Evolutionary conservation across 2,329 filamentous ascomycete genomes (phyloP).

Genomic region (Tolypocladium capitatum): DNA sequence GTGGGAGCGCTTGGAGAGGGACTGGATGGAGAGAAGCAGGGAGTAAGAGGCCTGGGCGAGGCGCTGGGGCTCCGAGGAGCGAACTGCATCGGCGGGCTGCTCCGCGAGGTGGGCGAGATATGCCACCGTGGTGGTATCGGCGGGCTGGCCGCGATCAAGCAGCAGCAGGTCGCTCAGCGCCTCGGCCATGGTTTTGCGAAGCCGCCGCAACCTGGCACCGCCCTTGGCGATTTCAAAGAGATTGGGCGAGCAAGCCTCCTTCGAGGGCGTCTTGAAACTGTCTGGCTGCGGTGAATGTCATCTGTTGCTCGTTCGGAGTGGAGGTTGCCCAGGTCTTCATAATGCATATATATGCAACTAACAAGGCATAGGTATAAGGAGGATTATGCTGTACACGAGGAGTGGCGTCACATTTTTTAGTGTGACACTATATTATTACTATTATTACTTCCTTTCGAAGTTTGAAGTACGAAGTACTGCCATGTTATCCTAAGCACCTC

Average conservation of each 20-base stretch:
- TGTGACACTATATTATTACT: too few species aligned
- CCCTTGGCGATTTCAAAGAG: background rate
- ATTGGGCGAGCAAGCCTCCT: background rate
- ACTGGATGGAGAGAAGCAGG: constrained; percentile 69
- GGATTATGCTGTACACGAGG: too few species aligned
- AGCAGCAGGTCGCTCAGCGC: constrained; percentile 22
- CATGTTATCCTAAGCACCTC: too few species aligned
- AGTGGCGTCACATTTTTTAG: too few species aligned
- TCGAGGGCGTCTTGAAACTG: background rate
- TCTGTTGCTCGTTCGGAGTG: background rate
- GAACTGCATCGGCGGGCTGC: constrained; percentile 60
- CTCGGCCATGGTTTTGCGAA: constrained; percentile 19
- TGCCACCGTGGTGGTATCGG: constrained; percentile 42
- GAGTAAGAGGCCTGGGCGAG: constrained; percentile 74
- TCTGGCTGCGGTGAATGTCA: background rate
- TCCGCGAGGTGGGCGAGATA: constrained; percentile 72
- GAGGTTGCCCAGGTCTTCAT: too few species aligned
- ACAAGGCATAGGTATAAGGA: too few species aligned
- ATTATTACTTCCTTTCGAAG: too few species aligned
- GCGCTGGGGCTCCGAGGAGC: constrained; percentile 61
- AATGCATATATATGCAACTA: background rate
- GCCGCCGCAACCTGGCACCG: background rate
- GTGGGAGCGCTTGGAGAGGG: constrained; percentile 79
- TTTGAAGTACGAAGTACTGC: too few species aligned
- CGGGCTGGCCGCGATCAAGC: constrained; percentile 15